Conservation (phyloP, 2,329 filamentous ascomycete genomes). For the Akanthomyces uredinophilus region DNA sequence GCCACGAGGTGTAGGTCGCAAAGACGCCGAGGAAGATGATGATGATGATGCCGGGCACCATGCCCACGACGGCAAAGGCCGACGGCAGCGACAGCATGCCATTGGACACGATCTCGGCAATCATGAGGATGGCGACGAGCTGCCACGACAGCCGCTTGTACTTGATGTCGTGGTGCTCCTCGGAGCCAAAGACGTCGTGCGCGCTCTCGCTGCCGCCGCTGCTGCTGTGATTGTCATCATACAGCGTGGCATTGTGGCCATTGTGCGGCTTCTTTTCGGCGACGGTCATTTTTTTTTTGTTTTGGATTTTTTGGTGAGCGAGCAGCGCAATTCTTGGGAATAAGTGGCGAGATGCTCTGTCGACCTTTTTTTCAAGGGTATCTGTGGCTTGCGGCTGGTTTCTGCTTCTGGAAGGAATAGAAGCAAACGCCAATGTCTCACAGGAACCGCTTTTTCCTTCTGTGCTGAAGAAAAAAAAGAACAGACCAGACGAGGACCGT, state of each 20-base stretch:
- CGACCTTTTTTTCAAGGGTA: no score
- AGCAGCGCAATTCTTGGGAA: no score
- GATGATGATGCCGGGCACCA: conserved; percentile 47
- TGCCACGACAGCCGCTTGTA: conserved; percentile 51
- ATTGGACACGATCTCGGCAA: conserved; percentile 50
- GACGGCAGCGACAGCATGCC: conserved; percentile 50
- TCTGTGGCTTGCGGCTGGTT: not conserved
- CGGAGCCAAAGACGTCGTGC: conserved; percentile 26
- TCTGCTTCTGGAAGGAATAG: not conserved
- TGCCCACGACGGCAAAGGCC: conserved; percentile 45
- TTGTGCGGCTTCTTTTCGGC: not conserved
- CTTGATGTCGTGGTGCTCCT: conserved; percentile 34
- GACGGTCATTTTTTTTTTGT: not conserved
- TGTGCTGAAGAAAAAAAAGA: conserved; percentile 3
- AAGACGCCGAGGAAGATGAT: conserved; percentile 47
- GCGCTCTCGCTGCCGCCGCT: not conserved
- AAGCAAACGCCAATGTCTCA: conserved; percentile 6
- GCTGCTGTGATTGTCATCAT: not conserved
- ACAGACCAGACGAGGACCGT: not conserved
- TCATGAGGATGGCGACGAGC: conserved; percentile 48
- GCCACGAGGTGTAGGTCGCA: conserved; percentile 44
- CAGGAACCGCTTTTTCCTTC: not conserved
- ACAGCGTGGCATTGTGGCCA: not conserved
- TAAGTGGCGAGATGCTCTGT: no score
- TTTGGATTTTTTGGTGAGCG: no score